Base-by-base conservation (phyloP, 352 stramenopile genomes). In the Phytophthora megakarya region DNA sequence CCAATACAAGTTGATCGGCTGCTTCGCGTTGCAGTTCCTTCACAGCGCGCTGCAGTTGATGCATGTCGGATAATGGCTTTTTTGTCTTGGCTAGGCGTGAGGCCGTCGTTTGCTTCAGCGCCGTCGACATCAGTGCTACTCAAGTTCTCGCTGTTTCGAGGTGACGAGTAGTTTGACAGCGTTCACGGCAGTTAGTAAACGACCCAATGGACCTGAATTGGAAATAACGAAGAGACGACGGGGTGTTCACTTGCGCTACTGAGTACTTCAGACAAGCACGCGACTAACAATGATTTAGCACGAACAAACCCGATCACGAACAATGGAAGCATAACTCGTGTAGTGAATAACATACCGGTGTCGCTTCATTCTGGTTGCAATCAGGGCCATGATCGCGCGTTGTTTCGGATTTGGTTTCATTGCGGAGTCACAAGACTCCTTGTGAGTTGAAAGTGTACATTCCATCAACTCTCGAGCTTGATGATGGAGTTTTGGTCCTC, bases 41-140 rank as follows among this genome's bases (percentile, higher is more conserved):
- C 25, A 94, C 82, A 3, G 81, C 84, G 18, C 81, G 80, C 50
- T 90, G 86, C 6, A 94, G 65, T 52, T 94, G 85, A 54, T 94
- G 84, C 79, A 92, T 86, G 23, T 92, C 86, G 3, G 80, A 90
- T 9, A 94, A 61, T 3, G 83, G 86, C 63, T 92, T 92, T 65
- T 92, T 92, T 0, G 70, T 79, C 70, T 94, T 94, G 11, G 81
- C 84, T n/a, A 85, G 47, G 23, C 76, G 75, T 23, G 82, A 77
- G n/a, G 68, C 73, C 11, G 82, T 93, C 28, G 72, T 73, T 33
- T 83, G 68, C 54, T 81, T 84, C 32, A 78, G 61, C 28, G 78
- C 63, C 25, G 74, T 59, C 30, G 76, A 83, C 76, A 87, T 86
- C 9, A 28, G 16, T 13, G 37, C 40, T 12, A 16, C 2, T 33